phyloP scores from a whole-genome alignment of 805 yeast genomes.

The Lachancea cidri region DNA sequence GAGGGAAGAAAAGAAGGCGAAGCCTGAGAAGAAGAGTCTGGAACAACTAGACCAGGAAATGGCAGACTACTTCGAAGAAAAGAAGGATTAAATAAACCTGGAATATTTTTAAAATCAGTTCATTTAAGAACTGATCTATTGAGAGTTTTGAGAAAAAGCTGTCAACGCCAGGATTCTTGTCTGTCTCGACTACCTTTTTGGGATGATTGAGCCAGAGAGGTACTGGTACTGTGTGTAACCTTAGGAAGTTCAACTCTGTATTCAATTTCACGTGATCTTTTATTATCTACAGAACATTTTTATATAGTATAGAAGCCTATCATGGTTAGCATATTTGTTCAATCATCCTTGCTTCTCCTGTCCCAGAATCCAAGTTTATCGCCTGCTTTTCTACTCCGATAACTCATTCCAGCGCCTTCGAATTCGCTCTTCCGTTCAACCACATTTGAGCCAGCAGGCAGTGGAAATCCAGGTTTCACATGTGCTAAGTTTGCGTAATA shows the following conservation, averaged over 20 bases:
- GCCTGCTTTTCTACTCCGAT: slow-evolving; percentile 51
- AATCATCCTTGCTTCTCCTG: slow-evolving; percentile 13
- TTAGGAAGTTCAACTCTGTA: too few relatives aligned
- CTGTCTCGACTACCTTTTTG: too few relatives aligned
- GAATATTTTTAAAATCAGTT: too few relatives aligned
- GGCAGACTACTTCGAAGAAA: slow-evolving; percentile 82
- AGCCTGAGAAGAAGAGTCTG: slow-evolving; percentile 63
- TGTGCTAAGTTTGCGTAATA: slow-evolving; percentile 35
- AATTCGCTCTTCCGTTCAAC: slow-evolving; percentile 52
- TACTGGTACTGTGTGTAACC: background rate
- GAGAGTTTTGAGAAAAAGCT: too few relatives aligned
- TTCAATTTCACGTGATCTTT: too few relatives aligned
- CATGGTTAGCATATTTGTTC: too few relatives aligned
- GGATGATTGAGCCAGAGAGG: too few relatives aligned
- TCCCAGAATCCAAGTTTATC: slow-evolving; percentile 38
- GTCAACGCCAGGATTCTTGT: too few relatives aligned
- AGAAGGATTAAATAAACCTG: slow-evolving; percentile 11
- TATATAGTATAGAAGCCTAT: too few relatives aligned
- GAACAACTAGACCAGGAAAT: slow-evolving; percentile 97
- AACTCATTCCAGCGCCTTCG: slow-evolving; percentile 64
- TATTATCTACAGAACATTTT: too few relatives aligned
- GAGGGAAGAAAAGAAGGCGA: slow-evolving; percentile 30
- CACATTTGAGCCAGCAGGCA: slow-evolving; percentile 12
- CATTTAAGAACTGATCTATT: too few relatives aligned
- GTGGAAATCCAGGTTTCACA: slow-evolving; percentile 55